Base-by-base conservation (phyloP, 345 rosid genomes). In the Aquilaria sinensis region DNA sequence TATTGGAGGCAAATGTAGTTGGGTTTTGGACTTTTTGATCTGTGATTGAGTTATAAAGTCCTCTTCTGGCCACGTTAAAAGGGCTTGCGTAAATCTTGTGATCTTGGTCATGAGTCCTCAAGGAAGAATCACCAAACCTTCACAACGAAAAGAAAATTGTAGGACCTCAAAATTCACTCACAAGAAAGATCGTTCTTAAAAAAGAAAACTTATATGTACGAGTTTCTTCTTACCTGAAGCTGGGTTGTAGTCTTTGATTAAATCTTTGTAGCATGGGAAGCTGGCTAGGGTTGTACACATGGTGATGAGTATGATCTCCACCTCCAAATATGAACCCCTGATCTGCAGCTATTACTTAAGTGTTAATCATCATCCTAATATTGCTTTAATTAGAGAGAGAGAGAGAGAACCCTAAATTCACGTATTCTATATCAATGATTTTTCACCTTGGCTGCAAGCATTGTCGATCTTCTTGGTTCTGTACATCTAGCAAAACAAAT, bases 381-480 rank as follows among this genome's bases (percentile, higher is more conserved):
- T 11, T 32, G 23, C 49, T 31, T 47, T 10, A 37, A 47, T 5
- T 53, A 16, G 33, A 4, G 9, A 29, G 16, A 61, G 10, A 63
- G 8, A 1, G 65, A 62, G 34, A 6, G 71, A 73, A 53, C 77
- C 85, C 81, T 77, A 78, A 75, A 49, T 12, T 46, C 54, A 47
- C 56, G 9, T 48, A 32, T 12, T 41, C 47, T 12, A 34, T 33
- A 32, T 29, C 32, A 16, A 12, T 51, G 55, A 61, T 33, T 53
- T 55, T 47, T 54, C 65, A 87, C 95, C 87, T 76, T 78, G 85
- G 65, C 72, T 76, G 1, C 66, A 71, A 51, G 73, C 81, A 74
- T 81, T 37, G 1, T 37, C 86, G 29, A 64, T 67, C 72, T 83
- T 87, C 80, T 85, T 87, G 84, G 86, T 83, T 63, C 95, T 77